phyloP scores from a whole-genome alignment of 1,284 basidiomycete species.

The Leccinum subatratum region DNA sequence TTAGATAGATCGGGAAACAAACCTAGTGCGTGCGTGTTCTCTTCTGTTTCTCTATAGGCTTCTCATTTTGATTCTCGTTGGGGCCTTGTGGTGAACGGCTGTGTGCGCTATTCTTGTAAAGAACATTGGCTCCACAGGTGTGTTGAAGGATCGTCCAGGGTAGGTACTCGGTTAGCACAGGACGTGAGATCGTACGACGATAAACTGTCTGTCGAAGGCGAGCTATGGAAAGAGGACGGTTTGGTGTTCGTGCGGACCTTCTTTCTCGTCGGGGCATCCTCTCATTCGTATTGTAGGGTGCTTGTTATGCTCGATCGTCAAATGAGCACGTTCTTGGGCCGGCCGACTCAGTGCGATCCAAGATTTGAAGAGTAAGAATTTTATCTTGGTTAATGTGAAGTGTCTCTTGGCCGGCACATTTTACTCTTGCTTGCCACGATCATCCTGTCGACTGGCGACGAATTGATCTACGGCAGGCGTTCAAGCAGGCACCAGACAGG shows the following conservation, averaged over 20 bases:
- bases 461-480: slow-evolving; percentile 68
- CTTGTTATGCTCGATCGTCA: slow-evolving; percentile 60
- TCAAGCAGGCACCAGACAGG: slow-evolving; percentile 55
- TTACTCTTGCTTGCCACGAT: slow-evolving; percentile 59
- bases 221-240: slow-evolving; percentile 75
- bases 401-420: background rate
- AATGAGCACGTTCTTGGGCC: slow-evolving; percentile 66
- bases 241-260: slow-evolving; percentile 47
- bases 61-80: background rate
- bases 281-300: slow-evolving; percentile 40
- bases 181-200: slow-evolving; percentile 48
- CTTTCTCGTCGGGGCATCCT: background rate
- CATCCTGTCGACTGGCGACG: slow-evolving; percentile 66
- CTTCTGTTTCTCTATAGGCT: background rate
- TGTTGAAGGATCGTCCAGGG: slow-evolving; percentile 67
- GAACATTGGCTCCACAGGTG: slow-evolving; percentile 62
- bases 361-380: slow-evolving; percentile 67
- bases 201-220: slow-evolving; percentile 48
- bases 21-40: slow-evolving; percentile 40
- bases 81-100: slow-evolving; percentile 31
- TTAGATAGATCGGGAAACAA: slow-evolving; percentile 25
- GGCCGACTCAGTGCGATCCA: slow-evolving; percentile 64
- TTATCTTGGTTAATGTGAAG: background rate
- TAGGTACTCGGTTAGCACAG: slow-evolving; percentile 65
- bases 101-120: slow-evolving; percentile 48